Evolutionary conservation across 2,329 filamentous ascomycete genomes (phyloP).

Genomic region (Xylariaceae sp.): DNA sequence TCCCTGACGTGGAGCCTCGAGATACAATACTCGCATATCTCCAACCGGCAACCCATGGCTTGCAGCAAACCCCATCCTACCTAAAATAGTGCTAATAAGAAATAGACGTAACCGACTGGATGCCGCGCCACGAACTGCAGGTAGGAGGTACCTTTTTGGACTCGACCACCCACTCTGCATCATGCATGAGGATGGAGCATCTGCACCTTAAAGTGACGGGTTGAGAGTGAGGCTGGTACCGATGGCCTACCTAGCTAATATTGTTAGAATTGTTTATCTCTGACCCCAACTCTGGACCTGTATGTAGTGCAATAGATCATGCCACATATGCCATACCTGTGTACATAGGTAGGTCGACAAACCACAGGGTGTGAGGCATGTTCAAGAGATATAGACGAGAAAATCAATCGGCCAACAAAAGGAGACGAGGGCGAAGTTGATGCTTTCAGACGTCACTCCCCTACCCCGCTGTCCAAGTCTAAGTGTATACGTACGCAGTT

Average conservation of each 20-base stretch:
- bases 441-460: no score
- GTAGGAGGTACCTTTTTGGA: no score
- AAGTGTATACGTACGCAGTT: not conserved
- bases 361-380: not conserved
- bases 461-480: not conserved
- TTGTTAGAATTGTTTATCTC: conserved; percentile 20
- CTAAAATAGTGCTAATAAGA: conserved; percentile 26
- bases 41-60: conserved; percentile 10
- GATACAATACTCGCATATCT: conserved; percentile 1
- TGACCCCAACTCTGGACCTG: conserved; percentile 16
- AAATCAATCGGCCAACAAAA: not conserved
- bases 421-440: no score
- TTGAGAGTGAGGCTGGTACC: conserved; percentile 28
- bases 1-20: not conserved
- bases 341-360: not conserved
- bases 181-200: conserved; percentile 29
- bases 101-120: conserved; percentile 13
- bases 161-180: conserved; percentile 24
- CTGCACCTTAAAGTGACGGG: conserved; percentile 7
- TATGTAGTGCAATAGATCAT: conserved; percentile 13
- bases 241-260: not conserved
- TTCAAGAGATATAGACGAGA: not conserved
- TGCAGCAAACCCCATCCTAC: conserved; percentile 18
- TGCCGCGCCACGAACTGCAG: conserved; percentile 15
- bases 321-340: not conserved